A percentile compares a stretch with the other conserved stretches of the same genome.
Evolutionary conservation across 202 grass and related monocot species (phyloP).

Genomic region (Hordeum pubiflorum): DNA sequence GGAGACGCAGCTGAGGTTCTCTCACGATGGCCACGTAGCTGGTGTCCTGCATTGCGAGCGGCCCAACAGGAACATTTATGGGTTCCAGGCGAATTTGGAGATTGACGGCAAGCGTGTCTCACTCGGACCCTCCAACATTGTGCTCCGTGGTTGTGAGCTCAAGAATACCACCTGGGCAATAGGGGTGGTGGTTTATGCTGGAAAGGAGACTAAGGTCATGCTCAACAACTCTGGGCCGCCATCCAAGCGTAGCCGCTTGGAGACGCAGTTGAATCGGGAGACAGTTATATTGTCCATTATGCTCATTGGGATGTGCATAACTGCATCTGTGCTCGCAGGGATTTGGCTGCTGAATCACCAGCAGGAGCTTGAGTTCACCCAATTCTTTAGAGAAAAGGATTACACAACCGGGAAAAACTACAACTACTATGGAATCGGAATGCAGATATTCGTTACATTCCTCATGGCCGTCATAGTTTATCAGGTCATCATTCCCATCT

Average conservation of each 20-base stretch:
- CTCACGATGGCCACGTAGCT: conserved; percentile 17
- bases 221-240: conserved; percentile 77
- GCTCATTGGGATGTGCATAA: conserved; percentile 58
- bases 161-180: conserved; percentile 73
- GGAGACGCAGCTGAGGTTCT: conserved; percentile 52
- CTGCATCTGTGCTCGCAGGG: conserved; percentile 47
- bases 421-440: conserved; percentile 76
- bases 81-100: conserved; percentile 72
- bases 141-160: conserved; percentile 75
- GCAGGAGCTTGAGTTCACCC: conserved; percentile 42
- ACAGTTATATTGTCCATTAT: conserved; percentile 69
- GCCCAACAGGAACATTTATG: conserved; percentile 84
- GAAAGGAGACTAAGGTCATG: conserved; percentile 87
- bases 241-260: conserved; percentile 62
- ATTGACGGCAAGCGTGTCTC: conserved; percentile 51
- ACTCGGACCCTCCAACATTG: conserved; percentile 75
- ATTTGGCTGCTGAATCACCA: conserved; percentile 65
- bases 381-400: conserved; percentile 72
- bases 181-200: conserved; percentile 76
- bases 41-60: conserved; percentile 55
- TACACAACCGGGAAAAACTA: conserved; percentile 62
- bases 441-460: conserved; percentile 75
- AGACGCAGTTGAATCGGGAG: conserved; percentile 71
- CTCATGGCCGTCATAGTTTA: conserved; percentile 92
- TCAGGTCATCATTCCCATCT: conserved; percentile 95